Conservation (phyloP, 2,329 filamentous ascomycete species). For the Exophiala lecanii-corni region DNA sequence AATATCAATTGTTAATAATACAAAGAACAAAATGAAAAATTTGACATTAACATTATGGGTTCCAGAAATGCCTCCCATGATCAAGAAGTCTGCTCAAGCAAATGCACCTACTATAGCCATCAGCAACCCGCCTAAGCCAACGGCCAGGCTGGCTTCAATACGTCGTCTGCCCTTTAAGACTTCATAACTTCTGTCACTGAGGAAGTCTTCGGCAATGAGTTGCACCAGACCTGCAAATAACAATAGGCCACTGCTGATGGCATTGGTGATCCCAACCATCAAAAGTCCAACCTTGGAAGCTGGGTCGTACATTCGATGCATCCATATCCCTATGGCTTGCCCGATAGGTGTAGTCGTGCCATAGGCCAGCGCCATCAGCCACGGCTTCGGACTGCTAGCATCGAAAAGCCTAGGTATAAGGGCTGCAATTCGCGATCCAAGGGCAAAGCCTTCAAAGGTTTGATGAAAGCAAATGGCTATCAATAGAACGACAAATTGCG, state of each 20-base stretch:
- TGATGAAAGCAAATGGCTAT: slow-evolving; percentile 81
- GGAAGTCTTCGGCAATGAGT: slow-evolving; percentile 75
- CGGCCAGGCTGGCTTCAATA: slow-evolving; percentile 57
- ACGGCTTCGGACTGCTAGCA: slow-evolving; percentile 54
- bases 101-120: slow-evolving; percentile 66
- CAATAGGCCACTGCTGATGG: slow-evolving; percentile 72
- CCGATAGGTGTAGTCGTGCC: slow-evolving; percentile 73
- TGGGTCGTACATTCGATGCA: slow-evolving; percentile 77
- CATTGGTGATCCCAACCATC: slow-evolving; percentile 82
- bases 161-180: slow-evolving; percentile 55
- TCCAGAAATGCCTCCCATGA: too few relatives aligned
- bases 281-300: slow-evolving; percentile 60
- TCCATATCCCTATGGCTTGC: slow-evolving; percentile 72
- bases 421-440: slow-evolving; percentile 78
- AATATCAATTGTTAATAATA: too few relatives aligned
- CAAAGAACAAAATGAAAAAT: too few relatives aligned
- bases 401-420: slow-evolving; percentile 64
- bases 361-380: slow-evolving; percentile 61
- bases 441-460: slow-evolving; percentile 81
- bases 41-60: too few relatives aligned
- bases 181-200: slow-evolving; percentile 61
- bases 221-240: slow-evolving; percentile 80
- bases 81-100: too few relatives aligned
- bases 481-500: slow-evolving; percentile 73
- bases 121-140: slow-evolving; percentile 54